These are phyloP conservation scores for Plasmodium billcollinsi DNA, from an alignment of 169 alveolate species.

Conservation along the genomic window DNA sequence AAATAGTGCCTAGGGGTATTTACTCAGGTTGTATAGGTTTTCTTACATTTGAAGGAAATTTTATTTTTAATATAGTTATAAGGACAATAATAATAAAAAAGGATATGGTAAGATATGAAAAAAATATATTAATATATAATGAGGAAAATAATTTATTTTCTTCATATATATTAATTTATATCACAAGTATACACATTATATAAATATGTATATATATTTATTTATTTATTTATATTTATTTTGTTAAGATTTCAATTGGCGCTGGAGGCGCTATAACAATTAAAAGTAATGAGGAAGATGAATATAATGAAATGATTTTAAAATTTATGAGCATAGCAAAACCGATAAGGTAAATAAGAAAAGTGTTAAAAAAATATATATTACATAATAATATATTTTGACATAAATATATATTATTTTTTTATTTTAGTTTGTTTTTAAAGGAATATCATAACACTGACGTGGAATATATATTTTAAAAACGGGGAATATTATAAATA, in stretches of 20 bases:
- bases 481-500: too few relatives aligned
- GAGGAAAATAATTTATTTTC: too few relatives aligned
- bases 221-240: constrained; percentile 2
- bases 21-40: constrained; percentile 81
- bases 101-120: constrained; percentile 1
- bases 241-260: constrained; percentile 69
- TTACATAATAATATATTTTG: background rate
- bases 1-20: constrained; percentile 77
- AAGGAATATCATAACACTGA: constrained; percentile 19
- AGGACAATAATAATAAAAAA: constrained; percentile 72
- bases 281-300: constrained; percentile 76
- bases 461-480: constrained; percentile 31
- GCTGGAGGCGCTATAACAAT: constrained; percentile 83
- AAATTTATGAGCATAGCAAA: constrained; percentile 65
- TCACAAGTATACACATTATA: background rate
- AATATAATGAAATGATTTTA: constrained; percentile 78
- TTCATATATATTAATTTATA: too few relatives aligned
- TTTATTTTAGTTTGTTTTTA: constrained; percentile 4
- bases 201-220: background rate
- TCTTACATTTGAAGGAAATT: constrained; percentile 67
- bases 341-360: constrained; percentile 30
- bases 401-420: background rate
- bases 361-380: background rate
- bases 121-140: too few relatives aligned
- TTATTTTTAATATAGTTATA: constrained; percentile 77